Base-by-base conservation (phyloP, 2,329 filamentous ascomycete species). In the Lomentospora prolificans region DNA sequence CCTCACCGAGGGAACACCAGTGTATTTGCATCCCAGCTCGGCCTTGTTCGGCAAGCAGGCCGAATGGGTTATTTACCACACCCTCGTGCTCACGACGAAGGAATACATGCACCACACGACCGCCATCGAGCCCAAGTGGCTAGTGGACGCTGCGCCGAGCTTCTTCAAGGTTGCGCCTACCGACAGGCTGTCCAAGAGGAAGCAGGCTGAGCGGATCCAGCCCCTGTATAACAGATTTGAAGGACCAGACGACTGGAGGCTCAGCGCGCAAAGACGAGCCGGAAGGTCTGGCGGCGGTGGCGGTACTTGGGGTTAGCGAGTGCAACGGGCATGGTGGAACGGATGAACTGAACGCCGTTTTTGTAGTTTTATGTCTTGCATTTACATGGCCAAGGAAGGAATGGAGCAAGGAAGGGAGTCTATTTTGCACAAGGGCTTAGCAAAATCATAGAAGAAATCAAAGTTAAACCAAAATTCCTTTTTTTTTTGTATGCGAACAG, bases 31-130 rank as follows among this genome's bases (percentile, higher is more conserved):
- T 71, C 94, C 94, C 0, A 87, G 83, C 59, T 95, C 89, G 7
- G 89, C 92, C 8, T 75, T 99, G 12, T 99, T 97, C 65, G 94
- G 94, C 54, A 97, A 97, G 71, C 89, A 92, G 58, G 87, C 91
- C 1, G 94, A 99, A 71, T 95, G 95, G 78, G 94, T 97, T 31
- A 89, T 99, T 56, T 99, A 96, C 68, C 86, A 96, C 66, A 86
- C 84, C 55, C 76, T 99, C 19, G 89, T 97, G 6, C 79, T 97
- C 63, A 99, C 94, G 24, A 95, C 88, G 24, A 92, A 95, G 73
- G 94, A 99, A 73, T 99, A 97, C 71, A 97, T 99, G 94, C 91
- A 96, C 65, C 89, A 83, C 67, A 94, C 90, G 12, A 96, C 90
- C 3, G 81, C 82, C 3, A 97, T 99, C 64, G 94, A 99, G 72